These are phyloP conservation scores for Neofusicoccum kwambonambiense DNA, from an alignment of 2,329 filamentous ascomycete species.

Conservation along the genomic window DNA sequence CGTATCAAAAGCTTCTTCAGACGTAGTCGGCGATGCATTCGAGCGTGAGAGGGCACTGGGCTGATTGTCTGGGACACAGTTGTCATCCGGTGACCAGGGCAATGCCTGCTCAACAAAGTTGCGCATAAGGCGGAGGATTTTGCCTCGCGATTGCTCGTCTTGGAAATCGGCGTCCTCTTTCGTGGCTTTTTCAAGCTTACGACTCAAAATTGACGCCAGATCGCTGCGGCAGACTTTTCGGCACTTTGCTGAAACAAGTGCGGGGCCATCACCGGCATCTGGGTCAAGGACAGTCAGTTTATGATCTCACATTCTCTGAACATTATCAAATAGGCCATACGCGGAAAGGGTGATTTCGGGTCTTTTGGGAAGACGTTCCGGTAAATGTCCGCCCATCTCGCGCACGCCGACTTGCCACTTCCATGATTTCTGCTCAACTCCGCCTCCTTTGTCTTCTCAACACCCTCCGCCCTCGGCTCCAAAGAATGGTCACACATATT, in stretches of 20 bases:
- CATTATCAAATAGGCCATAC: no score
- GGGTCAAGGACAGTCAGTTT: no score
- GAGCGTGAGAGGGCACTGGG: not conserved
- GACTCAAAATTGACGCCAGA: not conserved
- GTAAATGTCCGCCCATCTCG: no score
- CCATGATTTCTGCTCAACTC: no score
- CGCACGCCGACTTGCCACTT: no score
- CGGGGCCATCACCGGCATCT: not conserved
- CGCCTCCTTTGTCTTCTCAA: no score
- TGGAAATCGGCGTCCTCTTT: not conserved
- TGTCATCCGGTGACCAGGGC: not conserved
- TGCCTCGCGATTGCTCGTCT: not conserved
- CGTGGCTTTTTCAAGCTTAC: not conserved
- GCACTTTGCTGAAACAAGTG: not conserved
- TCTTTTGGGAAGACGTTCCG: no score
- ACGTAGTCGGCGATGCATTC: not conserved
- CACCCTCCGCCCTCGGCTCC: no score
- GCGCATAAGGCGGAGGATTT: not conserved
- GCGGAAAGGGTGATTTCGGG: no score
- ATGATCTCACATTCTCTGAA: no score
- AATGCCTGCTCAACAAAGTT: not conserved
- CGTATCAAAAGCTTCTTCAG: not conserved
- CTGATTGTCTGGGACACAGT: not conserved
- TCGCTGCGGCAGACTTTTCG: not conserved
- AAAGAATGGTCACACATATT: no score